Percentiles rank a stretch among this genome's conserved stretches.
Evolutionary conservation across 1,284 basidiomycete genomes (phyloP).

Genomic region (Trametes pubescens): DNA sequence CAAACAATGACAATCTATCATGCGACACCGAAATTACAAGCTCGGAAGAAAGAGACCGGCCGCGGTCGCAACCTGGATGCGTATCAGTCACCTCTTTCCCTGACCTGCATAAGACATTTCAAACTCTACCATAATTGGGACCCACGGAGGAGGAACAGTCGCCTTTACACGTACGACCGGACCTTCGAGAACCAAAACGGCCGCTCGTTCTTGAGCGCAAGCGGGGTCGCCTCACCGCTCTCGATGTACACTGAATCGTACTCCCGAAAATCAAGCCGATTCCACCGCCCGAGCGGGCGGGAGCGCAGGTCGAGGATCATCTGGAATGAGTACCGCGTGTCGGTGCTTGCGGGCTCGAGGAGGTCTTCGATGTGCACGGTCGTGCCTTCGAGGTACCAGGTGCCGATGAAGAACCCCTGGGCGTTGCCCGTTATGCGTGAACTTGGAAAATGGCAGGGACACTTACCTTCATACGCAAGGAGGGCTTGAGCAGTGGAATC

Average conservation of each 20-base stretch:
- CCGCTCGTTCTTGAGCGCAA: conserved; percentile 84
- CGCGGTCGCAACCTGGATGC: too few species aligned
- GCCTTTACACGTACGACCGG: conserved; percentile 54
- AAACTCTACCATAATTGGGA: not conserved
- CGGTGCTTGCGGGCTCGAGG: conserved; percentile 49
- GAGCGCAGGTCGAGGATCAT: conserved; percentile 87
- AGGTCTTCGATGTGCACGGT: conserved; percentile 70
- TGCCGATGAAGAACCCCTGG: conserved; percentile 76
- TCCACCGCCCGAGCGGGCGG: conserved; percentile 87
- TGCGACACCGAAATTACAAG: not conserved
- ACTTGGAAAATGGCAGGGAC: conserved; percentile 3
- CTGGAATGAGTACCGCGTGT: conserved; percentile 76
- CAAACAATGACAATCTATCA: too few species aligned
- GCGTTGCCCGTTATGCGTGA: not conserved
- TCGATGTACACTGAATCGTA: conserved; percentile 81
- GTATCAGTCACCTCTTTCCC: not conserved
- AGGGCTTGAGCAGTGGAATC: conserved; percentile 80
- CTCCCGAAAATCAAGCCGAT: conserved; percentile 79
- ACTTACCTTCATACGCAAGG: conserved; percentile 79
- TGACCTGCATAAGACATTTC: not conserved
- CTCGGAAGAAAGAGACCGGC: not conserved
- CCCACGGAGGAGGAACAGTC: not conserved
- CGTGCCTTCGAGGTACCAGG: conserved; percentile 69
- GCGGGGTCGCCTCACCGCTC: conserved; percentile 76
- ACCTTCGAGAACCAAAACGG: conserved; percentile 95